These are phyloP conservation scores for Esteya vermicola DNA, from an alignment of 2,329 filamentous ascomycete genomes.

Conservation along the genomic window DNA sequence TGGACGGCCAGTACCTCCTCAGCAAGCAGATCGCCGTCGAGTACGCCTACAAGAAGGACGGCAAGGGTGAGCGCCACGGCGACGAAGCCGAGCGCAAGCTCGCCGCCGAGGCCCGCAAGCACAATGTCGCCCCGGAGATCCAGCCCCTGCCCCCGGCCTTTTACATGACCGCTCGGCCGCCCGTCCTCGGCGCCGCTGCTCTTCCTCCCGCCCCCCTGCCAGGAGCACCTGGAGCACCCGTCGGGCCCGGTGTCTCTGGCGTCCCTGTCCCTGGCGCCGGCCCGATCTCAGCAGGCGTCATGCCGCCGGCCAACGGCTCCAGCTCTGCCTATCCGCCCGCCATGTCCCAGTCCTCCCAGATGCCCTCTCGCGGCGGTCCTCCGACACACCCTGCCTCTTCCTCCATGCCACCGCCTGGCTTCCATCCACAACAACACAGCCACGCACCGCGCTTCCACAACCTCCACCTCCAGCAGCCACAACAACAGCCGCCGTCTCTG, in stretches of 20 bases:
- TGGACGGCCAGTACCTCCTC: slow-evolving; percentile 93
- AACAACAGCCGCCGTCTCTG: slow-evolving; percentile 19
- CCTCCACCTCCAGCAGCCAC: no score
- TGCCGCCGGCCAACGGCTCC: no score
- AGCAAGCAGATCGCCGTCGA: slow-evolving; percentile 95
- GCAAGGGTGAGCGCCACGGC: slow-evolving; percentile 90
- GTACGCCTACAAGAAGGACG: slow-evolving; percentile 99
- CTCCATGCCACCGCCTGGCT: no score
- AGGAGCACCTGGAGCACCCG: slow-evolving; percentile 7
- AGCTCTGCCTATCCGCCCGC: no score
- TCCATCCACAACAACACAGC: no score
- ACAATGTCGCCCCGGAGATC: slow-evolving; percentile 75
- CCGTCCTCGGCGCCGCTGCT: slow-evolving; percentile 7
- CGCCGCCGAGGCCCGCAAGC: slow-evolving; percentile 81
- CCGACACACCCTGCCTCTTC: no score
- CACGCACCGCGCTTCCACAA: no score
- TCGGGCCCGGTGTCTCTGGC: no score
- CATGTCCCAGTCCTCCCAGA: no score
- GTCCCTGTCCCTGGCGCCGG: no score
- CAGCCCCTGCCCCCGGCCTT: slow-evolving; percentile 65
- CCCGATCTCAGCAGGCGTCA: no score
- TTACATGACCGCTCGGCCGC: slow-evolving; percentile 28
- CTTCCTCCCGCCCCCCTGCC: slow-evolving; percentile 12
- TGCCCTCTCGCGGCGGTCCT: no score
- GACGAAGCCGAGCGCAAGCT: slow-evolving; percentile 87